Evolutionary conservation across 208 protist species (phyloP).

Genomic region (Acanthamoeba healyi): DNA sequence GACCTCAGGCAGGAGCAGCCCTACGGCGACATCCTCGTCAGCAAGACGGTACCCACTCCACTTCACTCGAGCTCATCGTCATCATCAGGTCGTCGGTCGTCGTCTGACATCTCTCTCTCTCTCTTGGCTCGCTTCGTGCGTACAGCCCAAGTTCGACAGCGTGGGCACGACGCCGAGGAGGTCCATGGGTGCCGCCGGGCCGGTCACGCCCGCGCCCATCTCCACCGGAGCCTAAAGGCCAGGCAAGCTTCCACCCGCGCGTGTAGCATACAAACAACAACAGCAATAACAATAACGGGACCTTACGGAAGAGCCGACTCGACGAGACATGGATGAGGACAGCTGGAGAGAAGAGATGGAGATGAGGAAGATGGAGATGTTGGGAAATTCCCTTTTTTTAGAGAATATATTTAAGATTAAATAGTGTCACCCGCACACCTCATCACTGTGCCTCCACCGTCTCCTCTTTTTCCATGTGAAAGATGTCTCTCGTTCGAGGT

Average conservation of each 20-base stretch:
- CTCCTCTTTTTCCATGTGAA: background rate
- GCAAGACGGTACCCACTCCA: conserved; percentile 75
- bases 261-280: background rate
- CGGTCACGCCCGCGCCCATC: conserved; percentile 9
- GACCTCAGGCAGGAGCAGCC: conserved; percentile 83
- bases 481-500: background rate
- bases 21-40: conserved; percentile 84
- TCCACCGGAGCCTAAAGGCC: background rate
- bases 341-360: background rate
- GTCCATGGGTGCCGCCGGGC: background rate
- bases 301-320: no score
- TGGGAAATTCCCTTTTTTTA: background rate
- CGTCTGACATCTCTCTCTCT: background rate
- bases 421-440: background rate
- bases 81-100: background rate
- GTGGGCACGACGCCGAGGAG: conserved; percentile 61
- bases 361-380: background rate
- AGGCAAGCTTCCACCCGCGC: background rate
- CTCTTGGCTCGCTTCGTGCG: background rate
- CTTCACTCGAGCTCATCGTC: background rate
- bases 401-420: no score
- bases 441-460: background rate
- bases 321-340: background rate
- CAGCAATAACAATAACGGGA: no score
- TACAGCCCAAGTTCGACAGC: conserved; percentile 69